These are phyloP conservation scores for Fusarium azukiicola DNA, from an alignment of 2,329 filamentous ascomycete genomes.

Conservation along the genomic window DNA sequence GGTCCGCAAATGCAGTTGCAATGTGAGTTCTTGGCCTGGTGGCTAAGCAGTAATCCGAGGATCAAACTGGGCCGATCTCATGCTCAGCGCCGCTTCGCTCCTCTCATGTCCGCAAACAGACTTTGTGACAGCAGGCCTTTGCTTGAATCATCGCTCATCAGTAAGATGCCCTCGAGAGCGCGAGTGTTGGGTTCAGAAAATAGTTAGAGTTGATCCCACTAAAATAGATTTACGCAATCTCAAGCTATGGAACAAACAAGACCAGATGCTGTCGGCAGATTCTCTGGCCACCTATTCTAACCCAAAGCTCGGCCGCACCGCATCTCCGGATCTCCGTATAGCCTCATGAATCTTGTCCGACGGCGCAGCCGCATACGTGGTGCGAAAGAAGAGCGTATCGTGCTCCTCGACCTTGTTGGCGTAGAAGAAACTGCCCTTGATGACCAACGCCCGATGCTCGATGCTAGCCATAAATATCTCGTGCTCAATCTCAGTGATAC, in stretches of 20 bases:
- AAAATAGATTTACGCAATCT: too few relatives aligned
- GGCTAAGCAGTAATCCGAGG: too few relatives aligned
- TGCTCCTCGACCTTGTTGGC: constrained; percentile 1
- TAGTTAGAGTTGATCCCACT: too few relatives aligned
- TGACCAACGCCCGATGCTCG: neutral
- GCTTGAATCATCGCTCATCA: too few relatives aligned
- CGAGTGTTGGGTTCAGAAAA: too few relatives aligned
- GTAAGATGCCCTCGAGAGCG: too few relatives aligned
- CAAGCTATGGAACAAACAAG: too few relatives aligned
- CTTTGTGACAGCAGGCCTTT: too few relatives aligned
- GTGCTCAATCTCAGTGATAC: neutral
- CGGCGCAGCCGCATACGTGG: neutral
- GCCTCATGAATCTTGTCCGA: constrained; percentile 15
- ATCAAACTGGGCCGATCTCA: neutral
- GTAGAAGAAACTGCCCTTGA: neutral
- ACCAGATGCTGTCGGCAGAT: neutral
- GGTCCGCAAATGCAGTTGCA: neutral
- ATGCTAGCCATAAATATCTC: neutral
- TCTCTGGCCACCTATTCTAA: neutral
- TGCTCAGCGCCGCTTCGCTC: too few relatives aligned
- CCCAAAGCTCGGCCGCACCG: neutral
- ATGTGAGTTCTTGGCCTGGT: neutral
- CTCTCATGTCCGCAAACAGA: too few relatives aligned
- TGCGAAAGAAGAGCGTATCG: neutral
- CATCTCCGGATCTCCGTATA: neutral